Conservation (phyloP, 2,329 filamentous ascomycete genomes). For the Aspergillus fumigatiaffinis region DNA sequence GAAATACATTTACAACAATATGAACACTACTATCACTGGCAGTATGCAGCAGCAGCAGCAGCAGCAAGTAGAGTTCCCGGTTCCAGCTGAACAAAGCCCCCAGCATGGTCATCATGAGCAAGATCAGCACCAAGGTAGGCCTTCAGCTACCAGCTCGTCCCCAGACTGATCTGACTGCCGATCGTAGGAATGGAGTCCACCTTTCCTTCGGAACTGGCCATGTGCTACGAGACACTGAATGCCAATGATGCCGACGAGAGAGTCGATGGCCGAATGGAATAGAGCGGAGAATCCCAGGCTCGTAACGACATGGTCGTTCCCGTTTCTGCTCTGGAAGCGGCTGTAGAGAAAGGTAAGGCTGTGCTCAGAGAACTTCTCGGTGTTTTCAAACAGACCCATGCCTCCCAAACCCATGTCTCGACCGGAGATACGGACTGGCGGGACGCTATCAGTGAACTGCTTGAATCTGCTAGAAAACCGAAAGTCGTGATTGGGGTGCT, state of each 20-base stretch:
- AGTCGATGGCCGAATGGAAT: not conserved
- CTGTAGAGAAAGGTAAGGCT: not conserved
- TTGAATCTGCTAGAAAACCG: not conserved
- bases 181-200: not conserved
- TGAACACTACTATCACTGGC: too few relatives aligned
- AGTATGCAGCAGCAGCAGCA: too few relatives aligned
- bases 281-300: conserved; percentile 35
- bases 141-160: not conserved
- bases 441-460: not conserved
- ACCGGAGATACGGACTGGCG: not conserved
- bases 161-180: not conserved
- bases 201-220: not conserved
- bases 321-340: conserved; percentile 28
- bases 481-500: conserved; percentile 54
- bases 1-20: too few relatives aligned
- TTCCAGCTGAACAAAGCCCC: not conserved
- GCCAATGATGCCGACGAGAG: not conserved
- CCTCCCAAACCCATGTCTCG: not conserved
- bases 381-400: not conserved
- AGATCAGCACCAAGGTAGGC: not conserved
- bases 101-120: not conserved
- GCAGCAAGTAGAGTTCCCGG: not conserved
- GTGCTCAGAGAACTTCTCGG: not conserved
- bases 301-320: too few relatives aligned
- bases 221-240: not conserved